A percentile compares a stretch with the other conserved stretches of the same genome.
phyloP scores from a whole-genome alignment of 2,329 filamentous ascomycete genomes.

The Fusarium sp. region DNA sequence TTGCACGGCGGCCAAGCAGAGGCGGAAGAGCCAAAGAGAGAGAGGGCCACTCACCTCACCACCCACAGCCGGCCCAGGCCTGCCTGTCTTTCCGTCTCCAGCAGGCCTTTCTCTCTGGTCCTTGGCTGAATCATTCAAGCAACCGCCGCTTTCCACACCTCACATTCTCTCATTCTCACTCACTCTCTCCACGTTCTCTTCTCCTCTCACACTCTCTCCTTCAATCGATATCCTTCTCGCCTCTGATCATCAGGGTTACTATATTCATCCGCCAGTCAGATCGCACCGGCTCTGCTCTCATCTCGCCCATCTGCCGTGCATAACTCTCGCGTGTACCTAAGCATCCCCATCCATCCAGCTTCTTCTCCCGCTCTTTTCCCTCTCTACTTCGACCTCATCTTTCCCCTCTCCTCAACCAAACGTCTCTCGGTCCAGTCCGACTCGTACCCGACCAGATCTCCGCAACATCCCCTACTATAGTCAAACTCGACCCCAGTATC shows the following conservation, averaged over 20 bases:
- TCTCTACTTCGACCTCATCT: slow-evolving; percentile 1
- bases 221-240: slow-evolving; percentile 17
- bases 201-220: slow-evolving; percentile 23
- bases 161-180: slow-evolving; percentile 21
- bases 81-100: not conserved
- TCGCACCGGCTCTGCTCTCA: slow-evolving; percentile 10
- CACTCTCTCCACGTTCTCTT: slow-evolving; percentile 8
- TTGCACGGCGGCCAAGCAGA: slow-evolving; percentile 31
- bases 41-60: not conserved
- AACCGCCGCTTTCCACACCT: slow-evolving; percentile 17
- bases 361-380: slow-evolving; percentile 32
- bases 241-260: slow-evolving; percentile 8
- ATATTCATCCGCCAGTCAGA: slow-evolving; percentile 17
- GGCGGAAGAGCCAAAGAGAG: slow-evolving; percentile 11
- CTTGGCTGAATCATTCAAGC: slow-evolving; percentile 43
- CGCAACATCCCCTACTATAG: not conserved
- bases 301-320: slow-evolving; percentile 31
- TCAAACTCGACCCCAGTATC: not conserved
- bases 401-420: slow-evolving; percentile 10
- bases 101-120: slow-evolving; percentile 9
- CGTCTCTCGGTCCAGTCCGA: slow-evolving; percentile 2
- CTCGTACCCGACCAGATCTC: not conserved
- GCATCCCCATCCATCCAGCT: not conserved
- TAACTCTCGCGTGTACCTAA: slow-evolving; percentile 25
- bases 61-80: slow-evolving; percentile 22